Evolutionary conservation across 257 asterid genomes (phyloP), one percentile per base, ranked within the genome.

Genomic region (Asclepias syriaca): DNA sequence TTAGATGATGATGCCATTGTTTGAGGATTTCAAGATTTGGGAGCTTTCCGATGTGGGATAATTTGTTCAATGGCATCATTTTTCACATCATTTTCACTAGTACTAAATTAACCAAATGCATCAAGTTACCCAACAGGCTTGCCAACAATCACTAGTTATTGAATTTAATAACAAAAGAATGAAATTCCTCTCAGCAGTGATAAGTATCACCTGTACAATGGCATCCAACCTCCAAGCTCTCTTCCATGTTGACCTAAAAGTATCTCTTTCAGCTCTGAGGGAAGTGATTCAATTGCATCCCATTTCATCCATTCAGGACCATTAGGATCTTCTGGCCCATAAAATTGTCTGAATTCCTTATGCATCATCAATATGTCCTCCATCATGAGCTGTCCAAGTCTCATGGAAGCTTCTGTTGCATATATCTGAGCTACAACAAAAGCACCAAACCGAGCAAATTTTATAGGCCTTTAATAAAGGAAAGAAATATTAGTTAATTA

Each of bases 291-390:
- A 77, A 93, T 85, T 65, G 84, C 83, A 51, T 87, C 91, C 98
- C 98, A 90, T 73, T 85, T 82, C 96, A 93, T 84, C 97, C 96
- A 90, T 43, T 75, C 73, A 73, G 95, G 97, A 8, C 72, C 75
- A 71, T 69, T 82, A 81, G 82, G 69, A 72, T 77, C 85, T 61
- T 70, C 91, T 56, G 88, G 86, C 69, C 97, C 98, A 83, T 93
- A 93, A 80, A 84, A 83, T 64, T 85, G 96, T 72, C 78, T 83
- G 77, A 80, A 82, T 71, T 90, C 98, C 65, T 76, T 87, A 72
- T 93, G 92, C 97, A 90, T 90, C n/a, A 79, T 27, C 58, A 88
- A 86, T 74, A 90, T 91, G 77, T 92, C 97, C 77, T 90, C 93
- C 93, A 93, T 90, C 89, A 90, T 77, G 68, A 93, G 84, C 56